Conservation (phyloP, 2,329 filamentous ascomycete genomes). For the Mycogone perniciosa region DNA sequence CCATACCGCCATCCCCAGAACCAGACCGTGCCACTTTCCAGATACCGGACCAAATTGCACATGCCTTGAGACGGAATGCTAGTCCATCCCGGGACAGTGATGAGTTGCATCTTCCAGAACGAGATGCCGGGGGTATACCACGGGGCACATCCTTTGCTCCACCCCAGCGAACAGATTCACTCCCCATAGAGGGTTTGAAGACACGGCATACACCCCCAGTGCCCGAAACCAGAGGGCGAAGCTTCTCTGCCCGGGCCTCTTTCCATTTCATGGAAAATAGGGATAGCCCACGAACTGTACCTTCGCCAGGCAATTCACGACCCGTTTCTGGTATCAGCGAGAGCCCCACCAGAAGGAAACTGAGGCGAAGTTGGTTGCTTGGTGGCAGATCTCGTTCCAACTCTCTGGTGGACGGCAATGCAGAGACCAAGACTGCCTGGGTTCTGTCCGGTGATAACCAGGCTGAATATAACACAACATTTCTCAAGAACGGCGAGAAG, state of each 20-base stretch:
- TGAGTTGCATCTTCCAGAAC: neutral
- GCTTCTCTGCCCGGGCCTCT: conserved; percentile 43
- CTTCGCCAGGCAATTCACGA: conserved; percentile 25
- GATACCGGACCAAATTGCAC: neutral
- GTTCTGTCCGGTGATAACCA: conserved; percentile 46
- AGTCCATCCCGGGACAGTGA: neutral
- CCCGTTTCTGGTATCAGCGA: conserved; percentile 31
- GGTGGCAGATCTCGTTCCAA: conserved; percentile 46
- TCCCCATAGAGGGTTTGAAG: conserved; percentile 17
- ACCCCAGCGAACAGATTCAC: conserved; percentile 18
- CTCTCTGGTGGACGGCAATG: conserved; percentile 31
- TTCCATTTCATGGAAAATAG: conserved; percentile 20
- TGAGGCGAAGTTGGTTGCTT: conserved; percentile 50
- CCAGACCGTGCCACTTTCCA: conserved; percentile 13
- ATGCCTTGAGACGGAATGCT: neutral
- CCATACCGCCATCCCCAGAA: conserved; percentile 26
- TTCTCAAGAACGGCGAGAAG: conserved; percentile 49
- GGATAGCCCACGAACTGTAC: conserved; percentile 27
- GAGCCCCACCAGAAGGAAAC: conserved; percentile 39
- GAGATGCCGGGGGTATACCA: conserved; percentile 18
- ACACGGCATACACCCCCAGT: conserved; percentile 27
- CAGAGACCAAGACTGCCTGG: conserved; percentile 40
- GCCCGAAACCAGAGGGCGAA: conserved; percentile 36
- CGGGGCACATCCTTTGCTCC: conserved; percentile 29
- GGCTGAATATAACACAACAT: conserved; percentile 50